Conservation (phyloP, 1,139 yeast genomes). For the Saccharomyces hybrid region DNA sequence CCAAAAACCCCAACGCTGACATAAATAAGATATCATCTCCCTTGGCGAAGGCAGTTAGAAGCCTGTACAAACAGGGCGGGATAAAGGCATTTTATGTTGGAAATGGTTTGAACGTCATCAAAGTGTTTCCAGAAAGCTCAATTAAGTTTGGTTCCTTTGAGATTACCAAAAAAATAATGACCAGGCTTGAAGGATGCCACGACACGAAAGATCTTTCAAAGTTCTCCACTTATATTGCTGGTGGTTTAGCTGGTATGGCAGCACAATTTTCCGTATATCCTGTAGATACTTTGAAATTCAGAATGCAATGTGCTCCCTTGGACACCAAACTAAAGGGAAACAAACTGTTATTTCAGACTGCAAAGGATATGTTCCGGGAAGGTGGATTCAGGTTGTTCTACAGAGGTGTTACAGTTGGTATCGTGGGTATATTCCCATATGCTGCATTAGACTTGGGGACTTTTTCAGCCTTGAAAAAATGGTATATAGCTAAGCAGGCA, state of each 20-base stretch:
- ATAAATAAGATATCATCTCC: constrained; percentile 51
- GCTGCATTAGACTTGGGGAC: constrained; percentile 96
- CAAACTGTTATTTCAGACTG: constrained; percentile 54
- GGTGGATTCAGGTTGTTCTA: constrained; percentile 78
- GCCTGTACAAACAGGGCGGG: constrained; percentile 86
- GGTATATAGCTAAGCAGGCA: constrained; percentile 63
- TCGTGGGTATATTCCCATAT: constrained; percentile 91
- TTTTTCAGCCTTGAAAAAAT: constrained; percentile 73
- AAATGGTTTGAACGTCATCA: constrained; percentile 84
- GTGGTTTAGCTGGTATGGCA: constrained; percentile 92
- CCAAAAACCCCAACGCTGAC: constrained; percentile 33
- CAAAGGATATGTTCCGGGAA: constrained; percentile 64
- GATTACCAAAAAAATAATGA: constrained; percentile 67
- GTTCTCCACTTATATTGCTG: constrained; percentile 76
- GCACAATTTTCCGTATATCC: constrained; percentile 93
- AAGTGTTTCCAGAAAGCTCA: constrained; percentile 95
- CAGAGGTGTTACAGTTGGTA: constrained; percentile 80
- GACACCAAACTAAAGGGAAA: constrained; percentile 55
- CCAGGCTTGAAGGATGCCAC: constrained; percentile 67
- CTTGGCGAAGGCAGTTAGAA: constrained; percentile 66
- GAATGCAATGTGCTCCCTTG: constrained; percentile 69
- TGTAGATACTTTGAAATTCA: constrained; percentile 86
- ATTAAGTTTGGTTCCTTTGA: constrained; percentile 96
- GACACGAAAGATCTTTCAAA: constrained; percentile 69
- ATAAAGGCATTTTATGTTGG: constrained; percentile 84